Evolutionary conservation across 768 basidiomycete genomes (phyloP), one percentile per base, ranked within the genome.

Genomic region (Heimioporus sp.): DNA sequence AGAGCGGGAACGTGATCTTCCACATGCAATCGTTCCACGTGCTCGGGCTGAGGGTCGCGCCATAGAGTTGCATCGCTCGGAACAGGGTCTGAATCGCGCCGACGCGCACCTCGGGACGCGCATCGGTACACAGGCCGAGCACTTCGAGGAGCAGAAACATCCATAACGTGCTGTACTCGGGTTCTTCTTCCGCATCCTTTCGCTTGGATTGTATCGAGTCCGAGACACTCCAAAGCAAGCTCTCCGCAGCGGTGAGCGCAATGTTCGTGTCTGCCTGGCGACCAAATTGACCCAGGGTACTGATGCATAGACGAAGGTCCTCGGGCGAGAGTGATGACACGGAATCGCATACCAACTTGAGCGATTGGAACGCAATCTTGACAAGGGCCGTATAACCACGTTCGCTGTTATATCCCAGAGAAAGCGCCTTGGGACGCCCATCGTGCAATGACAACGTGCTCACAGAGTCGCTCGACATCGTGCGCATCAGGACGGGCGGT

Each of bases 41-140:
- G 7, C 85, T 85, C 36, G 79, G 65, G 61, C 86, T 89, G 45
- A 99, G 74, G 0, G 87, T 91, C 9, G 85, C 83, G 2, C 96
- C 96, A 64, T 99, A 98, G 10, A 98, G 76, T 68, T 96, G 92
- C 73, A 98, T 82, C 2, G 92, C 91, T 43, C 95, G 80, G 72
- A 97, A 98, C 48, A 99, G 67, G 2, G 95, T 98, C 69, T 97
- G 94, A 41, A 98, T 95, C 10, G 96, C 94, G 1, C 92, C 92
- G 57, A 90, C 88, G 16, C 95, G 82, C 1, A 96, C 92, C 65
- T 99, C 95, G 17, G 87, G 83, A 31, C 96, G 80, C 0, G 79
- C 63, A 62, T 98, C 96, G 3, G 83, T 80, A 55, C 91, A 92
- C 2, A 98, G 74, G 1, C 85, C 85, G 4, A 95, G 78, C 3